phyloP scores from a whole-genome alignment of 176 grass and related monocot species.

The Bromus sterilis region DNA sequence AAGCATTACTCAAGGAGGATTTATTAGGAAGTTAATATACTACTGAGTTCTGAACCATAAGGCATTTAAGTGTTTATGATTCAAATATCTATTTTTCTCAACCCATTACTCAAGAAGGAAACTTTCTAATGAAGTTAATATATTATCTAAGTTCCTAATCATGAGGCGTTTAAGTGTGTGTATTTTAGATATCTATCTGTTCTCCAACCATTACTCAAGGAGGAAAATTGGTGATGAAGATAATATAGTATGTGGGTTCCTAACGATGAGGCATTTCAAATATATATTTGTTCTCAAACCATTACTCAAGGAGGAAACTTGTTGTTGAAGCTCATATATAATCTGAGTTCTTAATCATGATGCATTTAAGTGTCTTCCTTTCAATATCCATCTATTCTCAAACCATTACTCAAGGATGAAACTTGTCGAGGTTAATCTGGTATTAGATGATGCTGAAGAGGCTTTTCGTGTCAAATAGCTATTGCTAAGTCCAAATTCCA shows the following conservation, averaged over 20 bases:
- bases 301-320: too few species aligned
- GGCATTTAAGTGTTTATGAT: too few species aligned
- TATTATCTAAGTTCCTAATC: slow-evolving; percentile 59
- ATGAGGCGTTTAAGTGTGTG: slow-evolving; percentile 49
- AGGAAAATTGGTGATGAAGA: too few species aligned
- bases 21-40: slow-evolving; percentile 42
- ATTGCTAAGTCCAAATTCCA: slow-evolving; percentile 41
- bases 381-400: background rate
- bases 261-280: background rate
- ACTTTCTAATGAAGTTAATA: slow-evolving; percentile 46
- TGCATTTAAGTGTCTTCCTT: background rate
- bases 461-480: slow-evolving; percentile 46
- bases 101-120: slow-evolving; percentile 13
- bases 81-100: too few species aligned
- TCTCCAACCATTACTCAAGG: slow-evolving; percentile 35
- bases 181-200: slow-evolving; percentile 55
- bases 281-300: too few species aligned
- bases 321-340: too few species aligned
- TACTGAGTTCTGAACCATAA: slow-evolving; percentile 52
- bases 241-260: slow-evolving; percentile 56
- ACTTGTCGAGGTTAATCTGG: slow-evolving; percentile 37
- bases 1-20: too few species aligned
- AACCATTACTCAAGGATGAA: slow-evolving; percentile 24
- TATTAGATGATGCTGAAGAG: slow-evolving; percentile 67
- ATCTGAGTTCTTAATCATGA: too few species aligned